Conservation (phyloP, 1,284 basidiomycete genomes). For the Golubevia pallescens region DNA sequence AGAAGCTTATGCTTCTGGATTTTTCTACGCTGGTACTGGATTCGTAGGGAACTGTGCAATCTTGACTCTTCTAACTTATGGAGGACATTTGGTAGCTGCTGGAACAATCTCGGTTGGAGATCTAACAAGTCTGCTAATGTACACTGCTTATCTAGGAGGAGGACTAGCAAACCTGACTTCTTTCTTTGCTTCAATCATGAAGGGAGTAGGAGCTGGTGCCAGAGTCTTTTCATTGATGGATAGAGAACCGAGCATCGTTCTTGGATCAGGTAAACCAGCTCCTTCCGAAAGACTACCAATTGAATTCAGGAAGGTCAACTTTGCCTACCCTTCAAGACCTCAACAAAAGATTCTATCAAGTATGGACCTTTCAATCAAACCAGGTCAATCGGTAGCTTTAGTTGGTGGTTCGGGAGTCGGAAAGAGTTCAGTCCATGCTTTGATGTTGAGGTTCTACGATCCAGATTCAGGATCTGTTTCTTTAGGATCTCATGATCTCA, state of each 20-base stretch:
- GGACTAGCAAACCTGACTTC: conserved; percentile 58
- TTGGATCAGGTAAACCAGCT: conserved; percentile 35
- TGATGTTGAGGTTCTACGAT: conserved; percentile 60
- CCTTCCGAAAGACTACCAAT: conserved; percentile 14
- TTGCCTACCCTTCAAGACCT: conserved; percentile 56
- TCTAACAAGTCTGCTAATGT: conserved; percentile 54
- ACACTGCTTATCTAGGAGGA: conserved; percentile 62
- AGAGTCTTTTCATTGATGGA: conserved; percentile 60
- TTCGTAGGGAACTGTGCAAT: conserved; percentile 63
- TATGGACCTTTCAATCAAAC: conserved; percentile 46
- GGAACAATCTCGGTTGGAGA: conserved; percentile 36
- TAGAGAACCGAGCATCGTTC: conserved; percentile 40
- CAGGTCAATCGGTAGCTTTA: conserved; percentile 53
- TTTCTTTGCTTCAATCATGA: conserved; percentile 60
- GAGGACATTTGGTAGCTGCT: conserved; percentile 52
- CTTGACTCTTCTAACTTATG: conserved; percentile 59
- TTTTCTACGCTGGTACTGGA: conserved; percentile 61
- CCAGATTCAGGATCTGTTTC: conserved; percentile 14
- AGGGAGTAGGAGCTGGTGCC: conserved; percentile 60
- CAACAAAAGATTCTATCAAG: conserved; percentile 43
- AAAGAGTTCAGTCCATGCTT: conserved; percentile 57
- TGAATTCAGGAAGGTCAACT: conserved; percentile 50
- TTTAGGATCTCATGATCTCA: background rate
- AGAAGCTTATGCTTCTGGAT: conserved; percentile 59
- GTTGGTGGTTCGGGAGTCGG: conserved; percentile 58